A percentile compares a stretch with the other conserved stretches of the same genome.
phyloP scores from a whole-genome alignment of 805 yeast species.

The Pichia cephalocereana region DNA sequence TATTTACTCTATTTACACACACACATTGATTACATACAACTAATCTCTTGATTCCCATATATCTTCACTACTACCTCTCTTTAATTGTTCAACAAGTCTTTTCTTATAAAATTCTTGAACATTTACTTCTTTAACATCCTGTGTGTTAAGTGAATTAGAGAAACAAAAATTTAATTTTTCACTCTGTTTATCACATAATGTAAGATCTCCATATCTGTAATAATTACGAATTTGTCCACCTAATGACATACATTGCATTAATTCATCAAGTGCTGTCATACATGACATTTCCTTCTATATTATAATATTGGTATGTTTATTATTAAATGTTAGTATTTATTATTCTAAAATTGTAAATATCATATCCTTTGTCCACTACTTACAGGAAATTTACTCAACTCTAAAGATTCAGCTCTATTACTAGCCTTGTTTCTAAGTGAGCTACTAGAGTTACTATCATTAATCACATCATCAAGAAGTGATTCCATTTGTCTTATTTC shows the following conservation, averaged over 20 bases:
- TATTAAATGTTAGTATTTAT: constrained; percentile 9
- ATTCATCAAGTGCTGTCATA: constrained; percentile 78
- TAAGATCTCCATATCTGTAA: constrained; percentile 74
- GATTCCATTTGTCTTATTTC: constrained; percentile 11
- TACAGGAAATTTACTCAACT: constrained; percentile 21
- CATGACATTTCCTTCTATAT: constrained; percentile 43
- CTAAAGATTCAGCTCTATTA: constrained; percentile 19
- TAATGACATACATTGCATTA: constrained; percentile 75
- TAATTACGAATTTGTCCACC: constrained; percentile 85
- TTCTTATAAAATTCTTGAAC: constrained; percentile 66
- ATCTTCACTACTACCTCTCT: constrained; percentile 72
- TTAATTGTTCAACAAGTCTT: constrained; percentile 49
- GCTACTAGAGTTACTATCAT: neutral
- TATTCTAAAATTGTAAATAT: neutral
- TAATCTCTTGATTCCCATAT: constrained; percentile 51
- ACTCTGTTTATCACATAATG: constrained; percentile 59
- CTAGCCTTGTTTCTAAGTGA: constrained; percentile 23
- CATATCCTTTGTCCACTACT: constrained; percentile 7
- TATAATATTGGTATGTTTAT: too few relatives aligned
- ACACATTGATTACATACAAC: neutral
- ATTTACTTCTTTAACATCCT: constrained; percentile 37
- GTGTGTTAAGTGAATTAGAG: constrained; percentile 44
- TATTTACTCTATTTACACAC: too few relatives aligned
- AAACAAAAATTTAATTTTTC: constrained; percentile 77
- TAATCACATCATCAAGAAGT: constrained; percentile 14